Evolutionary conservation across 768 basidiomycete species (phyloP), one percentile per base, ranked within the genome.

Genomic region (Russula dissimulans): DNA sequence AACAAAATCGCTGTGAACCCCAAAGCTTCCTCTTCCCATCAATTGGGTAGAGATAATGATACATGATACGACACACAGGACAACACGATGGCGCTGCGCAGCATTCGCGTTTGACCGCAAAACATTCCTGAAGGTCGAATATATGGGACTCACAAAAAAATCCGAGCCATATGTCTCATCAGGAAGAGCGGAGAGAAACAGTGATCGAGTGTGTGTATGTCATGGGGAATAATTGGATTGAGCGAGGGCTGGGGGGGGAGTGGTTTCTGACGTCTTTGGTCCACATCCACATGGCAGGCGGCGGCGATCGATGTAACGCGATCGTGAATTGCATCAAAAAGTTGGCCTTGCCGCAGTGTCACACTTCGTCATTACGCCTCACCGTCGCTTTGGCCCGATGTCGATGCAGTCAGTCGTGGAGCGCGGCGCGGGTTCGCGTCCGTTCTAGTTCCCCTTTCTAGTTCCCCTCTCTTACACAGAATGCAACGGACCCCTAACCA

Each of bases 101-200:
- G 77, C 72, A 57, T 73, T 75, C 52, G 47, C 57, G 34, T 36
- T 36, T 36, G 1, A 3, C 34, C 34, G 7, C 34, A 36, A 5
- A 36, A 26, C 22, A 26, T 26, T 26, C 22, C 22, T 26, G 22
- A 26, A 26, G 22, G 2, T 26, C 22, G 22, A 26, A 26, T 26
- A 26, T 26, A 26, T 2, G 10, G 10, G 34, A 70, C 31, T 65
- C 66, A 39, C 70, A 72, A 32, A 64, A 67, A 2, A 56, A 71
- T n/a, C 71, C 70, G 34, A 60, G 69, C 34, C 72, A 74, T 61
- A 68, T 69, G 60, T 57, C 72, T 44, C 69, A 69, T 36, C 68
- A 64, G 59, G 61, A 74, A 60, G 75, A 74, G 64, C 60, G 69
- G 29, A 36, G 34, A 5, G 34, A 36, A 26, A 26, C 1, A 26